These are phyloP conservation scores for Zygosaccharomyces sapae DNA, from an alignment of 1,139 yeast genomes.

Conservation along the genomic window DNA sequence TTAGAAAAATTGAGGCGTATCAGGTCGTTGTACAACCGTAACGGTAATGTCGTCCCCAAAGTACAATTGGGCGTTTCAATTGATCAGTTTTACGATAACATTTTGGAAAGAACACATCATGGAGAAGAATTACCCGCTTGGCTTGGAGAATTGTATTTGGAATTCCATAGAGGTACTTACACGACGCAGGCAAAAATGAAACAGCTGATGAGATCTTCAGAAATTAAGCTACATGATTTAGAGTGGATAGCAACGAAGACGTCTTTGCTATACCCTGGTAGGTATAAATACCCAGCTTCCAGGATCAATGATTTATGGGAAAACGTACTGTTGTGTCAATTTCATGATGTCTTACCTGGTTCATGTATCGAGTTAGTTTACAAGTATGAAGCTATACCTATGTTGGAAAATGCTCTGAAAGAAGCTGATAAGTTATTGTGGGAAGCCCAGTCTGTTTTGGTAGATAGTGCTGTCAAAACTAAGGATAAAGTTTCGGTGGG, in stretches of 20 bases:
- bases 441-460: constrained; percentile 47
- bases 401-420: constrained; percentile 56
- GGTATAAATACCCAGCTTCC: constrained; percentile 65
- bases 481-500: constrained; percentile 23
- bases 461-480: constrained; percentile 12
- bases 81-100: constrained; percentile 69
- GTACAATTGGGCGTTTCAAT: constrained; percentile 69
- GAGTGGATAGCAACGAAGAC: constrained; percentile 79
- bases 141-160: constrained; percentile 91
- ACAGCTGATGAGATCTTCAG: constrained; percentile 73
- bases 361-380: constrained; percentile 94
- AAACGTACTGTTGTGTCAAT: constrained; percentile 82
- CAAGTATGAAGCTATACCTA: constrained; percentile 82
- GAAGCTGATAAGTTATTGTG: constrained; percentile 51
- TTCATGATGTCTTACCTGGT: constrained; percentile 96
- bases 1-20: constrained; percentile 85
- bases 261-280: constrained; percentile 46
- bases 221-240: constrained; percentile 74
- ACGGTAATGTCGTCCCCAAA: constrained; percentile 73
- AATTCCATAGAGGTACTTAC: constrained; percentile 94
- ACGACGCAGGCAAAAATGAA: constrained; percentile 89
- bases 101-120: constrained; percentile 56
- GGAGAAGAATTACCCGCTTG: constrained; percentile 76
- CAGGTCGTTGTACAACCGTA: constrained; percentile 78
- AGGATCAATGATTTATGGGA: constrained; percentile 78